phyloP scores from a whole-genome alignment of 2,329 filamentous ascomycete species.

The Didymella sp. region DNA sequence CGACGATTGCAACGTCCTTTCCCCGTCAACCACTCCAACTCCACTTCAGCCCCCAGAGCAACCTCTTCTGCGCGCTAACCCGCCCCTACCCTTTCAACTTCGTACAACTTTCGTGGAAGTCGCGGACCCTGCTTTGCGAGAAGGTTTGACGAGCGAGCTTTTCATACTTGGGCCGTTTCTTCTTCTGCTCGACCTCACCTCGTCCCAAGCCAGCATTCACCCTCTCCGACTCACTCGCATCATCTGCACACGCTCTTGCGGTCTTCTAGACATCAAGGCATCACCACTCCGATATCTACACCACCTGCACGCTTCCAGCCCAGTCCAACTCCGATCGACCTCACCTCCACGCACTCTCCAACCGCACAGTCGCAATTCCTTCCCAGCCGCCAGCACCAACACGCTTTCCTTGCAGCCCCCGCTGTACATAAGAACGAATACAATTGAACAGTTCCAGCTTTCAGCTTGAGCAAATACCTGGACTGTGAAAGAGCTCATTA shows the following conservation, averaged over 20 bases:
- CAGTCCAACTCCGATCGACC: slow-evolving; percentile 44
- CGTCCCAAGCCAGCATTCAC: slow-evolving; percentile 33
- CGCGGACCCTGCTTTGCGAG: slow-evolving; percentile 34
- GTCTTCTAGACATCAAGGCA: slow-evolving; percentile 38
- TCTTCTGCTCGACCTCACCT: slow-evolving; percentile 41
- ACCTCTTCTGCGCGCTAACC: slow-evolving; percentile 18
- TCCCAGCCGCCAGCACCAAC: slow-evolving; percentile 69
- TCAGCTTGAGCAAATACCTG: slow-evolving; percentile 37
- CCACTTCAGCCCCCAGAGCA: slow-evolving; percentile 27
- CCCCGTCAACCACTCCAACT: slow-evolving; percentile 26
- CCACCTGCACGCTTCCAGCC: slow-evolving; percentile 45
- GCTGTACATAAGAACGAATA: slow-evolving; percentile 67
- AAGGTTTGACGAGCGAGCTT: slow-evolving; percentile 52
- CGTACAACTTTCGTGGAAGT: slow-evolving; percentile 29
- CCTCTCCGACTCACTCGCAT: slow-evolving; percentile 39
- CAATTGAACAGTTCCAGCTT: slow-evolving; percentile 47
- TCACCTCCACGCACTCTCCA: slow-evolving; percentile 42
- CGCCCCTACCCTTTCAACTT: slow-evolving; percentile 24
- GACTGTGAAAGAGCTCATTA: slow-evolving; percentile 42
- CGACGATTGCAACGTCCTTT: slow-evolving; percentile 29
- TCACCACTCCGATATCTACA: slow-evolving; percentile 39
- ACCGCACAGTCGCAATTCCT: slow-evolving; percentile 41
- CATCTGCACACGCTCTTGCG: slow-evolving; percentile 43
- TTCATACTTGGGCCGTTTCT: slow-evolving; percentile 48
- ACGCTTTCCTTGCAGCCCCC: slow-evolving; percentile 90